Evolutionary conservation across 192 early-diverging fungal genomes (phyloP).

Genomic region (Coemansia biformis): DNA sequence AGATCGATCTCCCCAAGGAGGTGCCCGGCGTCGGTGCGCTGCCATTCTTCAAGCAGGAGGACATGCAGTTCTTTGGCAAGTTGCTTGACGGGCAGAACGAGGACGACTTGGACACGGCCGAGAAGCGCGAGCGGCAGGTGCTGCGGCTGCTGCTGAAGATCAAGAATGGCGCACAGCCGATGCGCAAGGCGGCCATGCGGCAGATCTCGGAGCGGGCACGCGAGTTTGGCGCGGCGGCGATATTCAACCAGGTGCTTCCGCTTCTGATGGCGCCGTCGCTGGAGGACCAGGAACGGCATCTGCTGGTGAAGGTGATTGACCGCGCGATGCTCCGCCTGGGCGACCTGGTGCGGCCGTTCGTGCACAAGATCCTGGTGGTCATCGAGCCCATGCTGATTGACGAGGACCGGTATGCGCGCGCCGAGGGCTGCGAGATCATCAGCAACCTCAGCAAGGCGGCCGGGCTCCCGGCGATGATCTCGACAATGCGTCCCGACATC

Average conservation of each 20-base stretch:
- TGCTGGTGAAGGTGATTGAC: constrained; percentile 97
- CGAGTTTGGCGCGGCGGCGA: constrained; percentile 86
- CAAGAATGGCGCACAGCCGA: constrained; percentile 95
- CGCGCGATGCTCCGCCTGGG: constrained; percentile 94
- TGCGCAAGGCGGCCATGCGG: constrained; percentile 87
- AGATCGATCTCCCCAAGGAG: constrained; percentile 71
- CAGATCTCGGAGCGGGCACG: constrained; percentile 95
- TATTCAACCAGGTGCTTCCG: constrained; percentile 95
- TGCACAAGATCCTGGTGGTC: constrained; percentile 98
- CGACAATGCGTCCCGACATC: constrained; percentile 98
- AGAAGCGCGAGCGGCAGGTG: constrained; percentile 91
- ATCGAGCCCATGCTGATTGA: constrained; percentile 97
- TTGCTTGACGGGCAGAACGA: constrained; percentile 84
- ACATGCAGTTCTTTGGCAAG: constrained; percentile 96
- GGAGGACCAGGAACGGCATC: constrained; percentile 97
- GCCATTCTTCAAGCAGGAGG: constrained; percentile 93
- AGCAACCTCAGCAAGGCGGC: constrained; percentile 96
- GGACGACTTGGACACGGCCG: constrained; percentile 71
- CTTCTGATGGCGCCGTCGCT: constrained; percentile 94
- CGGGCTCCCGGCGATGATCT: constrained; percentile 95
- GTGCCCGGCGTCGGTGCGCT: constrained; percentile 84
- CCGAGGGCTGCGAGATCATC: constrained; percentile 97
- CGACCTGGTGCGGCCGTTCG: constrained; percentile 91
- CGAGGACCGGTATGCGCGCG: constrained; percentile 94
- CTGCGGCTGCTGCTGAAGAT: constrained; percentile 94